Evolutionary conservation across 108 stramenopile species (phyloP).

Genomic region (Cyclotella sp.): DNA sequence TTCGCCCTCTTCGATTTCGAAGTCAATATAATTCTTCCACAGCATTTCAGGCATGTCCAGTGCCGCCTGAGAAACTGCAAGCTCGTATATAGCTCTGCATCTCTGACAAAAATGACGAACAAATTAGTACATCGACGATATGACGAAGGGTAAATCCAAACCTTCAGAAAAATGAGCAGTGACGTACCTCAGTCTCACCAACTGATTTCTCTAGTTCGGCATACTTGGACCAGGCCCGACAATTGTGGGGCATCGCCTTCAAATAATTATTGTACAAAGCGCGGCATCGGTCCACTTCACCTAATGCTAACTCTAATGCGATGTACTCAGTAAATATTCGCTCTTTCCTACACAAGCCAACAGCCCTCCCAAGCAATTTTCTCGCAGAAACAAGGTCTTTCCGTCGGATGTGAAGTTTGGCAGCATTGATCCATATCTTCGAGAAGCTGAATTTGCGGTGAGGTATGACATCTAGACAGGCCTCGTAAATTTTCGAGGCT

Average conservation of each 20-base stretch:
- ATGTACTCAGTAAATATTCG: slow-evolving; percentile 94
- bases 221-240: slow-evolving; percentile 91
- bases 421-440: slow-evolving; percentile 97
- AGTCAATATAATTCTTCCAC: slow-evolving; percentile 99
- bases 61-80: slow-evolving; percentile 90
- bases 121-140: background rate
- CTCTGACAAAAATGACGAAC: slow-evolving; percentile 38
- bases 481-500: slow-evolving; percentile 89
- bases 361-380: slow-evolving; percentile 92
- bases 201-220: slow-evolving; percentile 93
- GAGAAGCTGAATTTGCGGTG: slow-evolving; percentile 95
- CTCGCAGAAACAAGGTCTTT: slow-evolving; percentile 91
- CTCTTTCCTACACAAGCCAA: slow-evolving; percentile 95
- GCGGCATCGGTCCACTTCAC: slow-evolving; percentile 98
- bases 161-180: too few relatives aligned
- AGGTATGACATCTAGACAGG: slow-evolving; percentile 90
- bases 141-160: background rate
- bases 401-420: slow-evolving; percentile 93
- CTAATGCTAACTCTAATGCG: slow-evolving; percentile 93
- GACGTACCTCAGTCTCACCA: slow-evolving; percentile 85
- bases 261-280: slow-evolving; percentile 93
- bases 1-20: slow-evolving; percentile 93
- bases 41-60: slow-evolving; percentile 98
- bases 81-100: slow-evolving; percentile 94
- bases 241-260: slow-evolving; percentile 91